phyloP scores from a whole-genome alignment of 257 asterid species.

The Lavandula angustifolia region DNA sequence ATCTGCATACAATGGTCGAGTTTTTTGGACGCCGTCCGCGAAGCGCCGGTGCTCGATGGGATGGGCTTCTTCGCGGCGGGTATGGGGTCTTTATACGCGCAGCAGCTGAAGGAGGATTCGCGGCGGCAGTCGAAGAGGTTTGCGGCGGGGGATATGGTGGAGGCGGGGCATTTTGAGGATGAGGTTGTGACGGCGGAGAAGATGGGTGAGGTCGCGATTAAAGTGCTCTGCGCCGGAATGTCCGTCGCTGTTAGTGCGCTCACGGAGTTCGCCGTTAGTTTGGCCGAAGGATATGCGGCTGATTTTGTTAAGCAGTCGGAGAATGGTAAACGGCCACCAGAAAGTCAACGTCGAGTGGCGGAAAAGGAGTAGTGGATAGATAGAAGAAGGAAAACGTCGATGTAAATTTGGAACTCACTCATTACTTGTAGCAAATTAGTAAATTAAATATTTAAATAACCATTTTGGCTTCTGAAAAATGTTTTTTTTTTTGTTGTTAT shows the following conservation, averaged over 20 bases:
- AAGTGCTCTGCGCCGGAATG: constrained; percentile 95
- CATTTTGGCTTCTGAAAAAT: too few relatives aligned
- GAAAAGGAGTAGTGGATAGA: too few relatives aligned
- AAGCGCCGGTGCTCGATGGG: constrained; percentile 77
- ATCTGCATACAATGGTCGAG: constrained; percentile 78
- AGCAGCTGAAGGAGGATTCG: constrained; percentile 62
- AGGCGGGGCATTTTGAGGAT: constrained; percentile 31
- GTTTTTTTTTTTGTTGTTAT: too few relatives aligned
- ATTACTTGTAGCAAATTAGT: too few relatives aligned
- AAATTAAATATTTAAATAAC: too few relatives aligned
- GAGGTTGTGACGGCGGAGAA: constrained; percentile 73
- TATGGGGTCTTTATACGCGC: constrained; percentile 54
- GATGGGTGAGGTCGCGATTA: constrained; percentile 47
- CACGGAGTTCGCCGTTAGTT: constrained; percentile 66
- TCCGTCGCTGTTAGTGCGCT: constrained; percentile 81
- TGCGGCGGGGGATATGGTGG: too few relatives aligned
- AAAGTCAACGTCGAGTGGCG: too few relatives aligned
- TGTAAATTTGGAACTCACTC: too few relatives aligned
- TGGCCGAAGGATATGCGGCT: constrained; percentile 67
- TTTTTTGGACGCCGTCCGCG: constrained; percentile 53
- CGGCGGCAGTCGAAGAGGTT: too few relatives aligned
- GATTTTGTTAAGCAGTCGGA: constrained; percentile 64
- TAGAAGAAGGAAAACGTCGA: too few relatives aligned
- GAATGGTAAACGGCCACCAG: background rate
- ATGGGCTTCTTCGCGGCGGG: constrained; percentile 85